Percentiles rank a stretch among this genome's conserved stretches.
These are phyloP conservation scores for Colletotrichum limetticola DNA, from an alignment of 2,329 filamentous ascomycete genomes.

Conservation along the genomic window DNA sequence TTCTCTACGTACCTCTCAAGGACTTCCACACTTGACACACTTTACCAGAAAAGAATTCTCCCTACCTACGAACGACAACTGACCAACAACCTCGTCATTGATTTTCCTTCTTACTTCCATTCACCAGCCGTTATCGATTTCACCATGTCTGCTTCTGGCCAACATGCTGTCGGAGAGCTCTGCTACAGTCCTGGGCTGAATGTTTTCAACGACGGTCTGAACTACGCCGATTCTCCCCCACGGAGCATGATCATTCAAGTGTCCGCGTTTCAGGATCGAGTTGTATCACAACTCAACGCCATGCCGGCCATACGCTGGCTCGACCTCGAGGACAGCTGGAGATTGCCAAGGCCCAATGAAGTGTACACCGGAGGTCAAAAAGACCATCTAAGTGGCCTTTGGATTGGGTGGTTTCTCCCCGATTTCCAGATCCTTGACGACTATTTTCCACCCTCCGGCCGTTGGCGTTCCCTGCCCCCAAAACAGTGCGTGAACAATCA, in stretches of 20 bases:
- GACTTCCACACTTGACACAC: no score
- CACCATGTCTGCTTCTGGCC: background rate
- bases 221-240: background rate
- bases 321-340: background rate
- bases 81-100: no score
- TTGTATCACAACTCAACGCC: no score
- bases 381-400: background rate
- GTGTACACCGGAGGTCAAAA: background rate
- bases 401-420: background rate
- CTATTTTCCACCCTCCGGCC: rapidly evolving
- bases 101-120: no score
- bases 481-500: no score
- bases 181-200: background rate
- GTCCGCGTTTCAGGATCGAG: no score
- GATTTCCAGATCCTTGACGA: no score
- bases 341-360: background rate
- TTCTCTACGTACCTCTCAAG: no score
- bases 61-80: no score
- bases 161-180: background rate
- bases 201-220: background rate
- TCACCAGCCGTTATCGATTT: background rate
- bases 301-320: background rate
- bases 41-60: no score
- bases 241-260: background rate
- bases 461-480: no score